phyloP scores from a whole-genome alignment of 345 rosid genomes.

The Aurinia saxatilis region DNA sequence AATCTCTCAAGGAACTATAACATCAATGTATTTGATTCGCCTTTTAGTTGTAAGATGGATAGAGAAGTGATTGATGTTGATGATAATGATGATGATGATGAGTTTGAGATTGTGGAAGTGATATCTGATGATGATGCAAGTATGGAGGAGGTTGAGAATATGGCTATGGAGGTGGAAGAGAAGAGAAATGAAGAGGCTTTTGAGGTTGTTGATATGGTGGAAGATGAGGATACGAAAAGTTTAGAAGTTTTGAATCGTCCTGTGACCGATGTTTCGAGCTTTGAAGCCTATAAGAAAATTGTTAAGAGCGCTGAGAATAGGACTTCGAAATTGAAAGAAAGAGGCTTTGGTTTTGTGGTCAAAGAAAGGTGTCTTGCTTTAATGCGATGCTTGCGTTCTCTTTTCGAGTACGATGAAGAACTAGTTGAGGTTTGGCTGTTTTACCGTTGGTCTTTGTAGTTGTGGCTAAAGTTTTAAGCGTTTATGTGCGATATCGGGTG shows the following conservation, averaged over 20 bases:
- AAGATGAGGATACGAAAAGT: slow-evolving; percentile 2
- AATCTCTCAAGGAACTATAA: neutral
- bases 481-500: neutral
- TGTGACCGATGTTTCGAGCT: slow-evolving; percentile 16
- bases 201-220: neutral
- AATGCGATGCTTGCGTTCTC: slow-evolving; percentile 30
- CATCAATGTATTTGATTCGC: neutral
- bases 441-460: neutral
- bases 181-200: neutral
- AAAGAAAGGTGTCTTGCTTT: slow-evolving; percentile 35
- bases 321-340: slow-evolving; percentile 12
- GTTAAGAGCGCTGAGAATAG: slow-evolving; percentile 16
- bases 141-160: slow-evolving; percentile 17
- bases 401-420: slow-evolving; percentile 37
- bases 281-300: slow-evolving; percentile 26
- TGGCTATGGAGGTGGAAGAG: slow-evolving; percentile 10
- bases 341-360: slow-evolving; percentile 21
- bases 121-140: slow-evolving; percentile 13
- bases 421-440: slow-evolving; percentile 27
- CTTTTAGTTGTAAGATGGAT: neutral
- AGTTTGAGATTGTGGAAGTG: neutral
- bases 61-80: slow-evolving; percentile 20
- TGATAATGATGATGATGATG: neutral
- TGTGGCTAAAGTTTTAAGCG: neutral
- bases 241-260: slow-evolving; percentile 1